Base-by-base conservation (phyloP, 2,329 filamentous ascomycete genomes). In the Fusarium mundagurra region DNA sequence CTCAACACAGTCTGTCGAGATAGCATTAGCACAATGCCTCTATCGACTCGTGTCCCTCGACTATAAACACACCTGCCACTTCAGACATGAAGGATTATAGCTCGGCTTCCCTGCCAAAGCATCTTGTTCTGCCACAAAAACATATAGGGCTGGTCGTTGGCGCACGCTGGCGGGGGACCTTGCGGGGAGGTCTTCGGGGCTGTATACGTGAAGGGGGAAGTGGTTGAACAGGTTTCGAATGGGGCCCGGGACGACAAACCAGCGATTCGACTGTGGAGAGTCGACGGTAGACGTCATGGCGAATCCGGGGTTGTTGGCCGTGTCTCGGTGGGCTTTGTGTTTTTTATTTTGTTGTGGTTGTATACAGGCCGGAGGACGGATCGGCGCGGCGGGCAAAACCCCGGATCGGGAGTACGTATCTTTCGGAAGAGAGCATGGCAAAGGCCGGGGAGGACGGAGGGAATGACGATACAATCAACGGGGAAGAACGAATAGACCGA, bases 81-180 rank as follows among this genome's bases (percentile, higher is more conserved):
- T 98, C 79, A 98, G 86, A 85, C 96, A 99, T 67, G 92, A 91
- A 17, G 96, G 96, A 81, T 98, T 98, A 84, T 93, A 97, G 74
- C 94, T 97, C 33, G 95, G 93, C 36, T 86, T 84, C 9, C 91
- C 91, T 44, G 80, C 80, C 64, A 82, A 81, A 39, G 91, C 92
- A 77, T 90, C 92, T n/a, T 88, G 84, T 3, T 89, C 85, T 20
- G 88, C 90, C 69, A 90, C 89, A 83, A 98, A 98, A 64, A 98
- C 87, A 82, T 95, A 95, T 14, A 99, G 86, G 16, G 90, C 87
- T 71, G 88, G 86, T 11, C 85, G 81, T 27, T 81, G 61, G 84
- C 80, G 59, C 78, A 84, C 38, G 85, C 87, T 57, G 38, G 69
- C 62, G 18, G 80, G 80, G 34, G 88, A 85, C 75, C 92, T 88